These are phyloP conservation scores for Myriosclerotinia curreyana DNA, from an alignment of 2,329 filamentous ascomycete genomes.

Conservation along the genomic window DNA sequence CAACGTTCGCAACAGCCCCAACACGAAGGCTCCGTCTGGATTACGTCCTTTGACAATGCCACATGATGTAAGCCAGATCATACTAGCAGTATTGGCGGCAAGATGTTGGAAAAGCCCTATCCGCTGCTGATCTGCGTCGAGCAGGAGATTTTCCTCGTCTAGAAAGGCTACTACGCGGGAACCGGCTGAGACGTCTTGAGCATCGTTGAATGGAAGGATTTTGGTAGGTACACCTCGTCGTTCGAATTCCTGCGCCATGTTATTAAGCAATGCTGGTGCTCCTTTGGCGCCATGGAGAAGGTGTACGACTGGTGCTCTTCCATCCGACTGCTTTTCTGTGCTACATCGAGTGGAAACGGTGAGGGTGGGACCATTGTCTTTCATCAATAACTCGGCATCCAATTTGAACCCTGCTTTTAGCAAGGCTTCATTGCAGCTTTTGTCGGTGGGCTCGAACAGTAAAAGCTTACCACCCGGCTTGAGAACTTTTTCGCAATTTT, in stretches of 20 bases:
- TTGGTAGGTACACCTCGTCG: neutral
- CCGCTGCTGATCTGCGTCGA: neutral
- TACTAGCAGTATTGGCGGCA: neutral
- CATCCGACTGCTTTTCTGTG: too few species aligned
- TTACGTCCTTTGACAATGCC: slow-evolving; percentile 2
- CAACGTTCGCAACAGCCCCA: neutral
- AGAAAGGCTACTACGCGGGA: neutral
- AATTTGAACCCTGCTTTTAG: too few species aligned
- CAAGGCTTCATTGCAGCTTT: too few species aligned
- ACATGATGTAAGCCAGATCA: neutral
- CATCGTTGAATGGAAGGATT: neutral
- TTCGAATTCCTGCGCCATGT: neutral
- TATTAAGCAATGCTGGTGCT: neutral
- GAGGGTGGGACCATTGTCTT: too few species aligned
- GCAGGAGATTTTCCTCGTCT: neutral
- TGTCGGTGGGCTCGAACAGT: too few species aligned
- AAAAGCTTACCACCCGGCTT: too few species aligned
- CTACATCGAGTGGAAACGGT: too few species aligned
- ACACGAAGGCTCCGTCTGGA: slow-evolving; percentile 3
- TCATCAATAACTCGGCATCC: too few species aligned
- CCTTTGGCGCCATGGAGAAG: neutral
- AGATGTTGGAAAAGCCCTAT: slow-evolving; percentile 3
- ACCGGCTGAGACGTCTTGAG: neutral
- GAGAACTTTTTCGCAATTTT: too few species aligned
- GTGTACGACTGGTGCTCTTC: too few species aligned